phyloP scores from a whole-genome alignment of 2,329 filamentous ascomycete species.

The Trichoderma simmonsii region DNA sequence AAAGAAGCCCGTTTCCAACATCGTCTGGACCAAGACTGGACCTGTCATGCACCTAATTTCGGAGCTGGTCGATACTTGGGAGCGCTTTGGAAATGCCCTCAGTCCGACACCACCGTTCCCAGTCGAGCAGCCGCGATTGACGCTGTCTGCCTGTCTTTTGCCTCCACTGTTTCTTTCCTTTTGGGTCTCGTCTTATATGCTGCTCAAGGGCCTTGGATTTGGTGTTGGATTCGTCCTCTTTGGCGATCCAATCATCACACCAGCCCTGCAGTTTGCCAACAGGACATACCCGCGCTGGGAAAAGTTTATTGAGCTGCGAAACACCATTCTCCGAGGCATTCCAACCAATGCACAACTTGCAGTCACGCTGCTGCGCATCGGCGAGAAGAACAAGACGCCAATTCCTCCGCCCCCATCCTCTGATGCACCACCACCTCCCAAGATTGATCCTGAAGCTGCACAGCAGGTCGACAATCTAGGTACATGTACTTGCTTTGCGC shows the following conservation, averaged over 20 bases:
- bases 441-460: slow-evolving; percentile 44
- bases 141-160: slow-evolving; percentile 51
- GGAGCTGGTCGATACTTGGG: slow-evolving; percentile 49
- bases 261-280: slow-evolving; percentile 58
- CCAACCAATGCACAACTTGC: slow-evolving; percentile 85
- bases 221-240: slow-evolving; percentile 74
- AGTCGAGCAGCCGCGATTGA: slow-evolving; percentile 48
- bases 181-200: slow-evolving; percentile 55
- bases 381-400: slow-evolving; percentile 76
- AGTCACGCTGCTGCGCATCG: slow-evolving; percentile 75
- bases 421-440: slow-evolving; percentile 34
- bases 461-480: slow-evolving; percentile 36
- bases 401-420: slow-evolving; percentile 57
- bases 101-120: slow-evolving; percentile 64
- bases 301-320: slow-evolving; percentile 68
- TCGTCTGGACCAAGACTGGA: slow-evolving; percentile 73
- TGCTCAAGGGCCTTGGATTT: slow-evolving; percentile 65
- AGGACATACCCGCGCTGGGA: slow-evolving; percentile 67
- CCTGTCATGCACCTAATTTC: slow-evolving; percentile 62
- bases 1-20: slow-evolving; percentile 71
- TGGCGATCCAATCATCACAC: slow-evolving; percentile 68
- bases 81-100: slow-evolving; percentile 52
- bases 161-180: slow-evolving; percentile 52
- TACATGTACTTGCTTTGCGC: slow-evolving; percentile 20
- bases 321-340: slow-evolving; percentile 74